phyloP scores from a whole-genome alignment of 1,139 yeast genomes.

The Nakaseomyces uthaithaninus region DNA sequence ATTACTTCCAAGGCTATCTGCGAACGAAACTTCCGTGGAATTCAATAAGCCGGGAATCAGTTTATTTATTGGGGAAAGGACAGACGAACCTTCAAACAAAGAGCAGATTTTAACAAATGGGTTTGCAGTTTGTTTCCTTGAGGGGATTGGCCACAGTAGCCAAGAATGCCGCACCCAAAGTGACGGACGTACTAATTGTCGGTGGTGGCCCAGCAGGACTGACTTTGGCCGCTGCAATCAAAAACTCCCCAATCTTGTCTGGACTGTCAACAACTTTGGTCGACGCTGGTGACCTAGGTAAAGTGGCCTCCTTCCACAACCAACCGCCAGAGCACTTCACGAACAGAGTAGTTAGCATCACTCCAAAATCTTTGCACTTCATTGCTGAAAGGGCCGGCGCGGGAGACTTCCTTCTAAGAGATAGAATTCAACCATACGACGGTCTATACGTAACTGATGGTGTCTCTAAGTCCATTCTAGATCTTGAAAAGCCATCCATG shows the following conservation, averaged over 20 bases:
- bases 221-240: conserved; percentile 70
- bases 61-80: too few species aligned
- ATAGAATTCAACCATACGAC: conserved; percentile 71
- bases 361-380: conserved; percentile 68
- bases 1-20: too few species aligned
- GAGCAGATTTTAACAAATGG: neutral
- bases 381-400: conserved; percentile 69
- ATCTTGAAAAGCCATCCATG: conserved; percentile 45
- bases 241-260: conserved; percentile 54
- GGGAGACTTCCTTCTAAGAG: conserved; percentile 65
- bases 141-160: conserved; percentile 11
- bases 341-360: conserved; percentile 77
- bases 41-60: too few species aligned
- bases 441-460: conserved; percentile 85
- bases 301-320: conserved; percentile 43
- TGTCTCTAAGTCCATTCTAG: conserved; percentile 51
- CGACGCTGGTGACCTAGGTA: conserved; percentile 57
- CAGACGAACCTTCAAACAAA: too few species aligned
- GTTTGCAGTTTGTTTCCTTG: conserved; percentile 3
- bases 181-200: conserved; percentile 67
- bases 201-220: conserved; percentile 99
- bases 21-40: too few species aligned
- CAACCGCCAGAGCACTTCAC: conserved; percentile 55
- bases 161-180: conserved; percentile 12
- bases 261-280: conserved; percentile 58